phyloP scores from a whole-genome alignment of 2,329 filamentous ascomycete genomes.

The Trichoderma asperellum region DNA sequence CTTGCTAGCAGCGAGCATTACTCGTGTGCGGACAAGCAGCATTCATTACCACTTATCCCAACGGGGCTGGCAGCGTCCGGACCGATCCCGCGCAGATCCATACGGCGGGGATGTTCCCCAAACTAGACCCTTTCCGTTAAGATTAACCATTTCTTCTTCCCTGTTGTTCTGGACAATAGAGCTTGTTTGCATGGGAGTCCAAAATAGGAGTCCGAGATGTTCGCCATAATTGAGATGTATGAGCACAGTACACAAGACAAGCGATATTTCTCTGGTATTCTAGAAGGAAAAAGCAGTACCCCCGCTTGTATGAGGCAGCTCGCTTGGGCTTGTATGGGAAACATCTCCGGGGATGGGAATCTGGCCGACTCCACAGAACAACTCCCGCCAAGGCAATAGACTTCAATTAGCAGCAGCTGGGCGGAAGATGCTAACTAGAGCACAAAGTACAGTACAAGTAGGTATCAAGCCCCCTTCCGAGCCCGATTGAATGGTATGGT shows the following conservation, averaged over 20 bases:
- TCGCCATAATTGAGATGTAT: not conserved
- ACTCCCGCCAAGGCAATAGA: slow-evolving; percentile 8
- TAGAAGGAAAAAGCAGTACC: slow-evolving; percentile 3
- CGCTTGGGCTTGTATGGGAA: not conserved
- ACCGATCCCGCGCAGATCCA: slow-evolving; percentile 29
- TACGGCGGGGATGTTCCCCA: slow-evolving; percentile 15
- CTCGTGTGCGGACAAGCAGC: not conserved
- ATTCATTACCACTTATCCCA: not conserved
- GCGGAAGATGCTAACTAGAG: not conserved
- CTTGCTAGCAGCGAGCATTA: slow-evolving; percentile 1
- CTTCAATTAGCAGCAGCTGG: not conserved
- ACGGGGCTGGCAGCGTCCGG: slow-evolving; percentile 16
- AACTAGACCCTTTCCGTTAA: not conserved
- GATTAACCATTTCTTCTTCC: not conserved
- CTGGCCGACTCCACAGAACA: not conserved
- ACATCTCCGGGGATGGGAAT: not conserved
- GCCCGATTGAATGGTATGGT: not conserved
- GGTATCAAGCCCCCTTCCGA: not conserved
- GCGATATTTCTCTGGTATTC: not conserved
- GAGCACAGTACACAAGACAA: not conserved
- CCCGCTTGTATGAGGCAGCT: not conserved
- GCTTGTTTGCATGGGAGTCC: not conserved
- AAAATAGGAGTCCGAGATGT: not conserved
- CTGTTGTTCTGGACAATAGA: not conserved
- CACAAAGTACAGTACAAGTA: not conserved